Base-by-base conservation (phyloP, 768 basidiomycete species). In the Leccinellum albellum region DNA sequence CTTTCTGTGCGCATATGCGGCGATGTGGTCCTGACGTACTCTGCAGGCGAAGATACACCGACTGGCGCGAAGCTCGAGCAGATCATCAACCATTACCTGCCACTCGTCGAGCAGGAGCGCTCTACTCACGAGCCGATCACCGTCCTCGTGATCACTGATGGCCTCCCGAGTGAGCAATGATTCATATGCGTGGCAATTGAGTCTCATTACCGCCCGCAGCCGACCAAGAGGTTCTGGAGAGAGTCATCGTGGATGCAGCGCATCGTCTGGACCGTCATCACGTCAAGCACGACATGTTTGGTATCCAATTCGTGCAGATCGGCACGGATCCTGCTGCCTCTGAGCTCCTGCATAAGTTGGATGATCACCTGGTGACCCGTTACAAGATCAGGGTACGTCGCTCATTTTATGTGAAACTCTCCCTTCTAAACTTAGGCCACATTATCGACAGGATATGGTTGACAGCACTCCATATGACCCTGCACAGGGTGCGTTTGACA, bases 301-400 rank as follows among this genome's bases (percentile, higher is more conserved):
- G 79, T 10, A 69, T 81, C 28, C 76, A 78, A 42, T 77, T 82
- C 37, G 68, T 82, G 33, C 80, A 81, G 59, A 76, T 81, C 23
- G 79, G 80, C 0, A 67, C 71, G 3, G 72, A 73, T 51, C 54
- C 61, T 1, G 74, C 53, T 50, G 77, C 78, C 3, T 60, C 76
- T 1, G 74, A 74, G 45, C 68, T 77, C 14, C 57, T 80, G 33
- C 74, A 74, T 57, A 70, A 63, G 17, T 68, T 79, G 1, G 78
- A 79, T 50, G 73, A 78, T 57, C 72, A 74, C 15, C 67, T 79
- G 9, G 60, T 61, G 50, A 44, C 17, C 1, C 66, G 60, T 4
- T 73, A 72, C 64, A 66, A 65, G 51, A 72, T 73, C 54, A 66
- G 72, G 58, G 70, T 73, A 60, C 10, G 45, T 55, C 6, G 9